Conservation (phyloP, 2,329 filamentous ascomycete species). For the Coniella lustricola region DNA sequence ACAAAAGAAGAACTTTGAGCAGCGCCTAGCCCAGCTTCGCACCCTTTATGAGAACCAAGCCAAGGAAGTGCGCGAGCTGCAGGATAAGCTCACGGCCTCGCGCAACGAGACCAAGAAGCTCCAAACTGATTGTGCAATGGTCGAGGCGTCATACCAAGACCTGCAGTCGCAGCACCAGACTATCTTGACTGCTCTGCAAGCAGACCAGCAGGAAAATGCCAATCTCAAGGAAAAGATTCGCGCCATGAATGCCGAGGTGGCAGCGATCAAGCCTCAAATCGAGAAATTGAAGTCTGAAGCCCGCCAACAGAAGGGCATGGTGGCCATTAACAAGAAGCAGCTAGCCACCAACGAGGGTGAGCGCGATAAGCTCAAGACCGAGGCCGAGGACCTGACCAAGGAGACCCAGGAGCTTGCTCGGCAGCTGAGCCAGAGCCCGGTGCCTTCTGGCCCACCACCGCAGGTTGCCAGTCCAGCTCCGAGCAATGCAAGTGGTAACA, state of each 20-base stretch:
- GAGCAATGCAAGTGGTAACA: slow-evolving; percentile 69
- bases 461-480: slow-evolving; percentile 62
- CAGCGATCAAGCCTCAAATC: slow-evolving; percentile 78
- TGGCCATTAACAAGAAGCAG: slow-evolving; percentile 98
- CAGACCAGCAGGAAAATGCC: slow-evolving; percentile 83
- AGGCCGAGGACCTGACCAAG: slow-evolving; percentile 63
- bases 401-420: slow-evolving; percentile 52
- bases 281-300: slow-evolving; percentile 91
- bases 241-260: slow-evolving; percentile 72
- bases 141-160: slow-evolving; percentile 77
- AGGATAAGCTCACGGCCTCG: slow-evolving; percentile 72
- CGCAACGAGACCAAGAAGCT: slow-evolving; percentile 78
- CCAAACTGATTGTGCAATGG: slow-evolving; percentile 72
- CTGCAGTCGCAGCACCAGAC: slow-evolving; percentile 77
- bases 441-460: slow-evolving; percentile 32
- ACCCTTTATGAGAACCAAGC: slow-evolving; percentile 90
- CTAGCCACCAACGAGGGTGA: slow-evolving; percentile 82
- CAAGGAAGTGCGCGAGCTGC: slow-evolving; percentile 73
- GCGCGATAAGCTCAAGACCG: slow-evolving; percentile 76
- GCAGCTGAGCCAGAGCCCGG: slow-evolving; percentile 43
- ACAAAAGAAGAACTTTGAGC: slow-evolving; percentile 91
- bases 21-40: slow-evolving; percentile 77
- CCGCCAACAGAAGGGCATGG: slow-evolving; percentile 89
- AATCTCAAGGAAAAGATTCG: slow-evolving; percentile 82
- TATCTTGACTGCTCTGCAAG: slow-evolving; percentile 64